Percentiles rank a stretch among this genome's conserved stretches.
phyloP scores from a whole-genome alignment of 2,329 filamentous ascomycete species.

The Helotiales sp. region DNA sequence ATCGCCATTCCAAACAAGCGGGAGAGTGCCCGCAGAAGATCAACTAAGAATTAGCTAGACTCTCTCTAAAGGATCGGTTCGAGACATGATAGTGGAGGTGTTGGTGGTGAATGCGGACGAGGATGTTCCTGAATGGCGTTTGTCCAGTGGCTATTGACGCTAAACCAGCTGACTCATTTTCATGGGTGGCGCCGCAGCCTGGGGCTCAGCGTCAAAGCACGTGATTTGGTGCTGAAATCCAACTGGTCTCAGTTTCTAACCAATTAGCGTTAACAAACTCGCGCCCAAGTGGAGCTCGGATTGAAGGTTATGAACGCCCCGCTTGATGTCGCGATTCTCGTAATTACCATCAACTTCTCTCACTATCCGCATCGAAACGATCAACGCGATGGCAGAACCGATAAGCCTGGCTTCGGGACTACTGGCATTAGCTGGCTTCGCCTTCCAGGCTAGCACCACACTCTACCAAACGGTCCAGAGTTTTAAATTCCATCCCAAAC shows the following conservation, averaged over 20 bases:
- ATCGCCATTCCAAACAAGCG: too few relatives aligned
- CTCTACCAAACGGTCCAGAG: constrained; percentile 47
- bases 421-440: constrained; percentile 46
- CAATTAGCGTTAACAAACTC: constrained; percentile 6
- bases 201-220: not conserved
- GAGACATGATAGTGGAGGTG: not conserved
- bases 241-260: constrained; percentile 1
- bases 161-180: not conserved
- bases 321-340: not conserved
- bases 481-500: constrained; percentile 46
- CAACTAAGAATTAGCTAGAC: too few relatives aligned
- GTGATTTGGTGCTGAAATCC: not conserved
- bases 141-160: not conserved
- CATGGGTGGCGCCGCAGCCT: not conserved
- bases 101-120: not conserved
- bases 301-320: constrained; percentile 6
- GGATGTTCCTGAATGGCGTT: not conserved
- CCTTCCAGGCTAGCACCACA: constrained; percentile 46
- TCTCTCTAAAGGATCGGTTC: not conserved
- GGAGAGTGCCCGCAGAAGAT: too few relatives aligned
- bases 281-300: not conserved
- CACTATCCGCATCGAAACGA: constrained; percentile 8
- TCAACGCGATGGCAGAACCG: constrained; percentile 45
- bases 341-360: not conserved
- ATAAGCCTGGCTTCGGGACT: constrained; percentile 47